These are phyloP conservation scores for Melaleuca quinquenervia DNA, from an alignment of 345 rosid genomes.

Conservation along the genomic window DNA sequence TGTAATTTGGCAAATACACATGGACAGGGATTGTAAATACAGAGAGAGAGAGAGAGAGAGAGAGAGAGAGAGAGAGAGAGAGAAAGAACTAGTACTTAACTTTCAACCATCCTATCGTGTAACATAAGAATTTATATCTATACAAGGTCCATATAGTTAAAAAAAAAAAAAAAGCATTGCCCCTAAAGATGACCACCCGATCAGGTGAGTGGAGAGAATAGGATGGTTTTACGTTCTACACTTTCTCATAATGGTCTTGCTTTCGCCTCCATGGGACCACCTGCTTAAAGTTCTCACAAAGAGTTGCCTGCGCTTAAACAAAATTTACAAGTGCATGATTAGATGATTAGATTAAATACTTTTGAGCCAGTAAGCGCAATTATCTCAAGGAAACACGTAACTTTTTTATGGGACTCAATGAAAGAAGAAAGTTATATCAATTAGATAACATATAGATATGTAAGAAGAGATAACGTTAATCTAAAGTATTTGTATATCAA, in stretches of 20 bases:
- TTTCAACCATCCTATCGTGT: background rate
- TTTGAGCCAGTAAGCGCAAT: background rate
- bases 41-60: background rate
- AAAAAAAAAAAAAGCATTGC: background rate
- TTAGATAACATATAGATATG: background rate
- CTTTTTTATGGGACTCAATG: background rate
- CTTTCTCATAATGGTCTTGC: background rate
- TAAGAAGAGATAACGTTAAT: background rate
- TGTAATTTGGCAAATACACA: background rate
- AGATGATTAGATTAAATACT: background rate
- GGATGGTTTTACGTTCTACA: background rate
- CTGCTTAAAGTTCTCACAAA: conserved; percentile 3
- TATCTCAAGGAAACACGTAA: background rate
- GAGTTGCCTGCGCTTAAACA: background rate
- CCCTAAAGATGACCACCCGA: background rate
- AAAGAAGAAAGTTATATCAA: background rate
- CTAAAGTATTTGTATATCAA: background rate
- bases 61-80: background rate
- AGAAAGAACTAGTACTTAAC: background rate
- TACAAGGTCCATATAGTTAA: background rate
- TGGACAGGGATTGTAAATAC: background rate
- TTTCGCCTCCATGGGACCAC: conserved; percentile 5
- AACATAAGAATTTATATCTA: background rate
- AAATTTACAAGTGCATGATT: background rate
- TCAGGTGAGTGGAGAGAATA: background rate